Evolutionary conservation across 2,329 filamentous ascomycete species (phyloP), one percentile per base, ranked within the genome.

Genomic region (Neurospora sp.): DNA sequence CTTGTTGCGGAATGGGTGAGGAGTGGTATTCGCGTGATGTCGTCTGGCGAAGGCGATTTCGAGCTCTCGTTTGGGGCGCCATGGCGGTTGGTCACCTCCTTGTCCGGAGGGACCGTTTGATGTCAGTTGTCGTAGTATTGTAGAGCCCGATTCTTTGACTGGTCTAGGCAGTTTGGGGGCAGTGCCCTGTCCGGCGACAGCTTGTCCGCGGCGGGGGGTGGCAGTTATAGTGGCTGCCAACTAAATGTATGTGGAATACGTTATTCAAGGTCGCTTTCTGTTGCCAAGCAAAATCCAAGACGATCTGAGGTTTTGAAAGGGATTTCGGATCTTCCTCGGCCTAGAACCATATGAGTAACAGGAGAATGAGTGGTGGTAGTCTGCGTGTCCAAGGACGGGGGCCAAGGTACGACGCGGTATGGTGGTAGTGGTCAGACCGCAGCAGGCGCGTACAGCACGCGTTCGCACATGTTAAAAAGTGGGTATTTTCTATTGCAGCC

Each of bases 1-100:
- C 40, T 67, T 81, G 79, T 42, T 75, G 75, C 2, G 72, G 71
- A 4, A 72, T 70, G 1, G 75, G 76, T 3, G 74, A 70, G 58
- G 75, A 75, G 38, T 75, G 73, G 68, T 78, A 79, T 2, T 72
- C 73, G 43, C 74, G 72, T 17, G 73, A 38, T 38, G 68, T 67
- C 6, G 67, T 69, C 38, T 68, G 66, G 66, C 58, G 52, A n/a
- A 62, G 52, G 15, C 52, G 52, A 62, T 62, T 62, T n/a, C 69
- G 69, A 36, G 73, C 69, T 68, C 74, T 67, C 6, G 72, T 75
- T 42, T 70, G 69, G 19, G 75, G 71, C 7, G 73, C 68, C 75
- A 76, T 76, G 52, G 23, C 15, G 28, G 7, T 62, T 62, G 52
- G 15, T 36, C 52, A 33, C 52, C 52, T 36, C 52, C 52, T 62